These are phyloP conservation scores for Aspergillus indologenus DNA, from an alignment of 495 filamentous ascomycete genomes.

Conservation along the genomic window DNA sequence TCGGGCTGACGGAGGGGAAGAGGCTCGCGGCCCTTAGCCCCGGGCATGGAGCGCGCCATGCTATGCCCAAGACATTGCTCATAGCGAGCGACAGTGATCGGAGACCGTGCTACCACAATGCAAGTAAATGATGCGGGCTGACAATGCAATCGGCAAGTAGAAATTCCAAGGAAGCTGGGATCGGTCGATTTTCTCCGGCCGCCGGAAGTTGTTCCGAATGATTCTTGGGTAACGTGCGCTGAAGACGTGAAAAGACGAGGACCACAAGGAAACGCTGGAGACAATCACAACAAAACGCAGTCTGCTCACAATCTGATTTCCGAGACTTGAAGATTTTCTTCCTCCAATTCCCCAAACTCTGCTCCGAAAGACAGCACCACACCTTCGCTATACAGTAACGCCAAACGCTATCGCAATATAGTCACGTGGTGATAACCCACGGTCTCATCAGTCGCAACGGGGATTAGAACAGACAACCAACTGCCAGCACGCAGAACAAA, in stretches of 20 bases:
- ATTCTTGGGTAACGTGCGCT: not conserved
- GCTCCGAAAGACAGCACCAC: not conserved
- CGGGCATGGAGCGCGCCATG: conserved; percentile 46
- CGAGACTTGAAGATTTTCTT: no score
- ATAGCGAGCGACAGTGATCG: conserved; percentile 36
- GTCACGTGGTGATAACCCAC: conserved; percentile 18
- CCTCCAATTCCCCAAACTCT: no score
- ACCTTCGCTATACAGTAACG: not conserved
- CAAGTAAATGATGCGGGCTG: not conserved
- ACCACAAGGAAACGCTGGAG: no score
- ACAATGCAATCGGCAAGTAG: not conserved
- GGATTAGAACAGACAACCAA: not conserved
- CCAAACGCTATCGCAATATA: not conserved
- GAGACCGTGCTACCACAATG: conserved; percentile 10
- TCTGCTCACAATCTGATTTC: no score
- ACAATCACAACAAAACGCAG: no score
- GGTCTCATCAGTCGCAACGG: conserved; percentile 1
- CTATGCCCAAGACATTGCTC: conserved; percentile 46
- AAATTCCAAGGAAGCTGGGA: not conserved
- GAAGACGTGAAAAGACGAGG: not conserved
- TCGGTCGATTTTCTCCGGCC: conserved; percentile 15
- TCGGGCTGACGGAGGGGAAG: conserved; percentile 19
- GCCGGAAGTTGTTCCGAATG: conserved; percentile 21
- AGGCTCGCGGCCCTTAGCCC: conserved; percentile 34
- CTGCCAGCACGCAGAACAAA: not conserved